A percentile compares a stretch with the other conserved stretches of the same genome.
Evolutionary conservation across 768 basidiomycete species (phyloP).

Genomic region (Kwoniella pini): DNA sequence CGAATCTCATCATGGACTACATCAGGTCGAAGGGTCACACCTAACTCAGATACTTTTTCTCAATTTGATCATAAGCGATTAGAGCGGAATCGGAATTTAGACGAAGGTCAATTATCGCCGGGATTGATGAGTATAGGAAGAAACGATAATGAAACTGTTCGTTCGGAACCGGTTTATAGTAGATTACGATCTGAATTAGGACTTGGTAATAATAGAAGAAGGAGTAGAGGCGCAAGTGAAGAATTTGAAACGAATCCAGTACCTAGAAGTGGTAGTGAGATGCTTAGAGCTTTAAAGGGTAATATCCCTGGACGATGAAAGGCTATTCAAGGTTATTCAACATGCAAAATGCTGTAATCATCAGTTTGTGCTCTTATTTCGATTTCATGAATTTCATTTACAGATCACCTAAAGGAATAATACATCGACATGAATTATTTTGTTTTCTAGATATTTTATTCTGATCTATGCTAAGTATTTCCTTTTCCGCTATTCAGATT

Average conservation of each 20-base stretch:
- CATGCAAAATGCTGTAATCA: too few relatives aligned
- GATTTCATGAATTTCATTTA: too few relatives aligned
- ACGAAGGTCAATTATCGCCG: neutral
- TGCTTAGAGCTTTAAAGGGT: conserved; percentile 28
- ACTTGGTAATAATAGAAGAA: neutral
- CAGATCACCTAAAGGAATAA: too few relatives aligned
- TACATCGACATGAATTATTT: too few relatives aligned
- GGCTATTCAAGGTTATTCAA: neutral
- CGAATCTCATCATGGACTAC: neutral
- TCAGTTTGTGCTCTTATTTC: too few relatives aligned
- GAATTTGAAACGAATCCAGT: conserved; percentile 10
- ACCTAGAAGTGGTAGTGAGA: conserved; percentile 26
- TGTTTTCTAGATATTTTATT: too few relatives aligned
- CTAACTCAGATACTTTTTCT: conserved; percentile 3
- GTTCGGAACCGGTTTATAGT: conserved; percentile 41
- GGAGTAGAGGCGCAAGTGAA: conserved; percentile 27
- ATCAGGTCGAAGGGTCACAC: conserved; percentile 3
- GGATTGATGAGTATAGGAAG: neutral
- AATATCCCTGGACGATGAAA: conserved; percentile 17
- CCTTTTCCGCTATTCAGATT: too few relatives aligned
- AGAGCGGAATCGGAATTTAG: neutral
- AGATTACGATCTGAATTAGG: conserved; percentile 32
- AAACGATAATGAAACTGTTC: conserved; percentile 17
- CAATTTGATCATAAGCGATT: neutral
- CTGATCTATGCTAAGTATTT: too few relatives aligned